Evolutionary conservation across 345 rosid genomes (phyloP), one percentile per base, ranked within the genome.

Genomic region (Eucalyptus decipiens): DNA sequence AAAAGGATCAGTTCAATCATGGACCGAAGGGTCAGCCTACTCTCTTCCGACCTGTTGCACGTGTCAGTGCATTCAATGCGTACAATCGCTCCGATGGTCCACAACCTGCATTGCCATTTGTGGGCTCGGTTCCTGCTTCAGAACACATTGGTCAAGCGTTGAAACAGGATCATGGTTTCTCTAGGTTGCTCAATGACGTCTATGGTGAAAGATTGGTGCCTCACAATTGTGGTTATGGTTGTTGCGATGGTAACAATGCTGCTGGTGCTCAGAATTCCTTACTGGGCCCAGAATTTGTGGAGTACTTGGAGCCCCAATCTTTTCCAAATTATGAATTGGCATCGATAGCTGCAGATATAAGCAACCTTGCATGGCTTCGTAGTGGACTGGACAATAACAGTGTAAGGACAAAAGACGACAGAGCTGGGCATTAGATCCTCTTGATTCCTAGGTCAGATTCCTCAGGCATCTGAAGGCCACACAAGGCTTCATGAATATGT

Each of bases 211-310:
- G 86, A 47, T 87, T 91, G 88, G 95, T 96, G 91, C 99, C 98
- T 90, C 96, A 90, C 65, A 89, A 92, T 37, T 97, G 98, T 87
- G 96, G 98, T 87, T 91, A 91, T 83, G 96, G 97, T n/a, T 97
- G 97, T 89, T 95, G 97, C 90, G 89, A 89, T 80, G 87, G 51
- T 72, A 90, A 91, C 67, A 80, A 58, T 62, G 90, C 88, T 60
- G 88, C 43, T 86, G 87, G 52, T 89, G 89, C 47, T 65, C 90
- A 56, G 72, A 92, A 88, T 18, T 94, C 97, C 89, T 67, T 97
- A 93, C 89, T 96, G 92, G 99, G 99, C 50, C 97, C 96, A 86
- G 98, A 96, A 72, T 96, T 97, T 90, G 92, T 95, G 85, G 98
- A 96, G 52, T 94, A 91, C 92, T 90, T 92, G 60, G 97, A 94